These are phyloP conservation scores for Tetrahymena malaccensis DNA, from an alignment of 73 alveolate species.

Conservation along the genomic window DNA sequence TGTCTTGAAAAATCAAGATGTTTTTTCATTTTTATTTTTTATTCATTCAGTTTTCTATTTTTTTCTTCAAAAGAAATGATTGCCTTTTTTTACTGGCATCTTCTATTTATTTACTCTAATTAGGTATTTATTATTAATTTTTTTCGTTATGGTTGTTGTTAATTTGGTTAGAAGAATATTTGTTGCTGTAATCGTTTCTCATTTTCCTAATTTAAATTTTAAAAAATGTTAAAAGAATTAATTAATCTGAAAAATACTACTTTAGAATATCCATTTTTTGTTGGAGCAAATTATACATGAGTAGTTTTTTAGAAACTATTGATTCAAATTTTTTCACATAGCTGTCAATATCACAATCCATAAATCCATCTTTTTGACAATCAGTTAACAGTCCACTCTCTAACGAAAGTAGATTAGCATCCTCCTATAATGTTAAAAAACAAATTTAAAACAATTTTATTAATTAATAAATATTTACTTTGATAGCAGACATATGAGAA, in stretches of 20 bases:
- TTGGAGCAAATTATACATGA: constrained; percentile 65
- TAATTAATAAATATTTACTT: not conserved
- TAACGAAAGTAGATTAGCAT: constrained; percentile 85
- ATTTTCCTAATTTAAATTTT: not conserved
- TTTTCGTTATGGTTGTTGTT: not conserved
- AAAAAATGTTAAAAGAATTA: not conserved
- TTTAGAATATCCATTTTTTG: constrained; percentile 77
- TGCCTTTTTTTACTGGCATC: not conserved
- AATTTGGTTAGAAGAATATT: not conserved
- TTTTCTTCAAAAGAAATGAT: not conserved
- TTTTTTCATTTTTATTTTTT: too few relatives aligned
- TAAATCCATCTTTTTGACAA: constrained; percentile 72
- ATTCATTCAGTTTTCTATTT: not conserved
- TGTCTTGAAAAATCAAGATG: not conserved
- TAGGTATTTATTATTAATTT: not conserved
- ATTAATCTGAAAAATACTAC: not conserved
- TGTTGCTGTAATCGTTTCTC: not conserved
- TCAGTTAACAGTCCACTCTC: constrained; percentile 85
- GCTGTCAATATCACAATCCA: constrained; percentile 79
- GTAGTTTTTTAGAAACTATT: constrained; percentile 70
- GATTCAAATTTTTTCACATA: constrained; percentile 73
- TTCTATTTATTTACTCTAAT: not conserved
- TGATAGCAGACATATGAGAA: constrained; percentile 81
- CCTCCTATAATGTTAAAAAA: constrained; percentile 43
- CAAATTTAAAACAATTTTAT: not conserved